Base-by-base conservation (phyloP, 1,284 basidiomycete species). In the Ustilago bromivora region DNA sequence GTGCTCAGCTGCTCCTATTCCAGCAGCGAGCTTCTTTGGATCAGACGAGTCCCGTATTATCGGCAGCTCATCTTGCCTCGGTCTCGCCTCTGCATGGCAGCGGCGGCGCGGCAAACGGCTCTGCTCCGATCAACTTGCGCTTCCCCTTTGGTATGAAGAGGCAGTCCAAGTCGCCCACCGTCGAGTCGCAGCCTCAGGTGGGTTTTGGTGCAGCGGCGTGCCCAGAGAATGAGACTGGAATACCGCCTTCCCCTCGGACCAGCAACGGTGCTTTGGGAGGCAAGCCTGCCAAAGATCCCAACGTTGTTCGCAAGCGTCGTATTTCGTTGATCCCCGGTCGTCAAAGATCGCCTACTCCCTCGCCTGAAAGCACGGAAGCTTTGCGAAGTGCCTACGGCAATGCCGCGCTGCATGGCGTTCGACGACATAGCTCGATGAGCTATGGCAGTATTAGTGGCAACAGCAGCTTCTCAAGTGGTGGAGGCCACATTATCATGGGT, bases 1-100 rank as follows among this genome's bases (percentile, higher is more conserved):
- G 92, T 59, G 89, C 92, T 2, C 92, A 86, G 67, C 67, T 86
- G 32, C 60, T 86, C 32, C 55, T 78, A 47, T 82, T 73, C 70
- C 77, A 75, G 49, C 77, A 77, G 35, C 70, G 76, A 12, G 69
- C 72, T 31, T 78, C 80, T 41, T 28, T 76, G 57, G 74, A 74
- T 43, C 74, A 76, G 54, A 63, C 71, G 10, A 70, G 69, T 43
- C 63, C 71, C 6, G 66, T 61, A 61, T 71, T 66, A 12, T 69
- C 66, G 13, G 61, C 66, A 34, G 71, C 60, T 17, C 68, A 71
- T 35, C 53, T 63, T 13, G 54, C 61, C 32, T 40, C 57, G 5
- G 47, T 63, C 32, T 71, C 65, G 23, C 67, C 66, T 4, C 56
- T 59, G 51, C 54, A 68, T 11, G 63, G 62, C 59, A 49, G 66